These are phyloP conservation scores for Monosporozyma aerobia DNA, from an alignment of 805 yeast species.

Conservation along the genomic window DNA sequence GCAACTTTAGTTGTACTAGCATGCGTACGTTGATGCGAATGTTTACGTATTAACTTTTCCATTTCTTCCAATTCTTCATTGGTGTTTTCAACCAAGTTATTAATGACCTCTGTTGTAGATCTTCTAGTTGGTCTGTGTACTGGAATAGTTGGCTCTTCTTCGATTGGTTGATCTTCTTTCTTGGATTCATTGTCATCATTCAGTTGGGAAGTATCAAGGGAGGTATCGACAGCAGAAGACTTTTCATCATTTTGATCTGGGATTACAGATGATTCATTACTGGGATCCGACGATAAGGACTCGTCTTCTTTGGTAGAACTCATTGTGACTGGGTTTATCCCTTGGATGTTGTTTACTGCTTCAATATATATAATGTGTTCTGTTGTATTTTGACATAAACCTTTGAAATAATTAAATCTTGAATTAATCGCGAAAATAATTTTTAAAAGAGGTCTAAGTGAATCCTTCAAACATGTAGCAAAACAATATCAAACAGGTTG, in stretches of 20 bases:
- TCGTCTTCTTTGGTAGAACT: background rate
- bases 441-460: background rate
- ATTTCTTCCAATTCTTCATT: constrained; percentile 10
- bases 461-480: background rate
- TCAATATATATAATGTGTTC: background rate
- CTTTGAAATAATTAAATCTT: background rate
- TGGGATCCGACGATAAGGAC: background rate
- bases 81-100: constrained; percentile 6
- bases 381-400: background rate
- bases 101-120: constrained; percentile 9
- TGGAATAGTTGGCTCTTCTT: constrained; percentile 5
- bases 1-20: background rate
- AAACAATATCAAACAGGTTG: background rate
- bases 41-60: constrained; percentile 4
- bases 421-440: background rate
- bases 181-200: background rate
- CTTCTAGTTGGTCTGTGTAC: constrained; percentile 7
- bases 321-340: background rate
- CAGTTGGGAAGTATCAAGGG: background rate
- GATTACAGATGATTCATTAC: background rate
- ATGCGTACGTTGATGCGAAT: background rate
- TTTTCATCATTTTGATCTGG: constrained; percentile 3
- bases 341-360: background rate
- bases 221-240: background rate
- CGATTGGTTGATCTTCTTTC: background rate